phyloP scores from a whole-genome alignment of 306 rosid species.

The Pueraria montana region DNA sequence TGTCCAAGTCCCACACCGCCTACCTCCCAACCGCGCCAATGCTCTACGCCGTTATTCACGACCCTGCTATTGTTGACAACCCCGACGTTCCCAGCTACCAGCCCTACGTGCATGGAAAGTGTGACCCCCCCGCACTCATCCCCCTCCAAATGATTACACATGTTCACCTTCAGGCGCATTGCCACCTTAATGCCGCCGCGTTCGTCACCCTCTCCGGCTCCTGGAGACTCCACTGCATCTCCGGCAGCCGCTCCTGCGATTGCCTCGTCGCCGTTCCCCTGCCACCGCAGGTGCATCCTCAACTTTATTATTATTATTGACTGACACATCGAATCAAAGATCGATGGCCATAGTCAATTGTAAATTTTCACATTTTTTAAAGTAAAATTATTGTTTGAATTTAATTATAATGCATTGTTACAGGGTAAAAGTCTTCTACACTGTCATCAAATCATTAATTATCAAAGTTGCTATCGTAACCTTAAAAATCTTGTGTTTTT shows the following conservation, averaged over 20 bases:
- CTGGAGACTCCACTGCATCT: conserved; percentile 85
- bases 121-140: conserved; percentile 81
- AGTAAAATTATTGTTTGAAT: no score
- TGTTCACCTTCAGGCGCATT: conserved; percentile 62
- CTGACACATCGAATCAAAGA: no score
- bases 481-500: no score
- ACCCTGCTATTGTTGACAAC: conserved; percentile 85
- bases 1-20: conserved; percentile 50
- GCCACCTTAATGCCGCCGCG: conserved; percentile 58
- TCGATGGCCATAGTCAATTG: no score
- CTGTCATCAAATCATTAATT: no score
- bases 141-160: conserved; percentile 72
- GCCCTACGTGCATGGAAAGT: conserved; percentile 89
- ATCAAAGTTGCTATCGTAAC: no score
- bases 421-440: no score
- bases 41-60: conserved; percentile 73
- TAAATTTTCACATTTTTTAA: no score
- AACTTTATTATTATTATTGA: no score
- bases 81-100: conserved; percentile 94
- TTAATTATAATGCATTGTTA: no score
- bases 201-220: conserved; percentile 59
- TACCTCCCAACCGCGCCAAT: conserved; percentile 71
- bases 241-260: conserved; percentile 64
- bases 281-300: conserved; percentile 52
- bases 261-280: conserved; percentile 77